Percentiles rank a stretch among this genome's conserved stretches.
Conservation (phyloP, 2,329 filamentous ascomycete species). For the Venturia oleaginea region DNA sequence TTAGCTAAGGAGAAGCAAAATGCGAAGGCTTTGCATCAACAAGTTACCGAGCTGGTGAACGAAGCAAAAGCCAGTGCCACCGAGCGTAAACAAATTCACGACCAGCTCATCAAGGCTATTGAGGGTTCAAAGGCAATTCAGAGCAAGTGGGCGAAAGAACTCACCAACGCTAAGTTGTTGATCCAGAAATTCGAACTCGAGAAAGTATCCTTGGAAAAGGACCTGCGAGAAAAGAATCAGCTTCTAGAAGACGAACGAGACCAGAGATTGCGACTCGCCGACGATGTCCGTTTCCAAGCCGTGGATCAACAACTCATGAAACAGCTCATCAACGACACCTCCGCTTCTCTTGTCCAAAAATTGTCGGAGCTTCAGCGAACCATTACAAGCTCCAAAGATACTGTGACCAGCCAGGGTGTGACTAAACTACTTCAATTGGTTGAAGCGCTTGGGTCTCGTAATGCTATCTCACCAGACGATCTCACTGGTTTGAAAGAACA, state of each 20-base stretch:
- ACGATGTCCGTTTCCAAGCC: neutral
- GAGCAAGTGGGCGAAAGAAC: neutral
- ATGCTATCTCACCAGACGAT: neutral
- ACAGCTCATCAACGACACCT: neutral
- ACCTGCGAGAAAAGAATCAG: conserved; percentile 2
- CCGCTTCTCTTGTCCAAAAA: neutral
- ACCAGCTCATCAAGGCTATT: neutral
- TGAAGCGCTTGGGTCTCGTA: neutral
- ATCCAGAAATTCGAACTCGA: neutral
- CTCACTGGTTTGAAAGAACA: neutral
- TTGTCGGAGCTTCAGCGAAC: neutral
- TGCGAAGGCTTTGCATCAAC: neutral
- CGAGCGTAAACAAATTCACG: neutral
- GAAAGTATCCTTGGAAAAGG: conserved; percentile 1
- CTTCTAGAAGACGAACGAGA: neutral
- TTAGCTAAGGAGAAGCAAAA: conserved; percentile 1
- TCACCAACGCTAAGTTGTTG: neutral
- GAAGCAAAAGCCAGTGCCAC: neutral
- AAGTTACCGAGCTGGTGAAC: neutral
- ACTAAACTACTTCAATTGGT: neutral
- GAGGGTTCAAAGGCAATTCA: neutral
- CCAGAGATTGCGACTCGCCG: neutral
- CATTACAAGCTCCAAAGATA: neutral
- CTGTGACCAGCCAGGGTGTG: neutral
- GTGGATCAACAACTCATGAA: neutral